A percentile compares a stretch with the other conserved stretches of the same genome.
These are phyloP conservation scores for Neopestalotiopsis sp. DNA, from an alignment of 2,329 filamentous ascomycete genomes.

Conservation along the genomic window DNA sequence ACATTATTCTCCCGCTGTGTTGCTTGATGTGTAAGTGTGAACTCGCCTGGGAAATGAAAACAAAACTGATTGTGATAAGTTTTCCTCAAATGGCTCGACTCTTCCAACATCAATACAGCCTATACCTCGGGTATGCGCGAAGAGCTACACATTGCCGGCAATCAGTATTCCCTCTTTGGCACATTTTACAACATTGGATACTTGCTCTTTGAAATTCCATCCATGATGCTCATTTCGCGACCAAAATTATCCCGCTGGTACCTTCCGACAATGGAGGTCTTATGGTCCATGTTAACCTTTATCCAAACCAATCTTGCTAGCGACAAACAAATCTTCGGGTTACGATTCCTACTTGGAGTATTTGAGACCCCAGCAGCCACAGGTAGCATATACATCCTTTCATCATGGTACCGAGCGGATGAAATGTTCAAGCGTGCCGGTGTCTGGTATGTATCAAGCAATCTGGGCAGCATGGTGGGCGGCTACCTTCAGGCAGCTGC, in stretches of 20 bases:
- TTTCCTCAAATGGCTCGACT: slow-evolving; percentile 33
- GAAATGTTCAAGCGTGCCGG: slow-evolving; percentile 52
- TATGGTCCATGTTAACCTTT: slow-evolving; percentile 27
- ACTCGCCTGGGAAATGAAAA: background rate
- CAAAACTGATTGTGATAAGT: slow-evolving; percentile 20
- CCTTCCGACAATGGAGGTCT: slow-evolving; percentile 25
- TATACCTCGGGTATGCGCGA: slow-evolving; percentile 21
- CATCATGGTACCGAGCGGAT: slow-evolving; percentile 36
- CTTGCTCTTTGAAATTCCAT: slow-evolving; percentile 26
- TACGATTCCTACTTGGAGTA: slow-evolving; percentile 35
- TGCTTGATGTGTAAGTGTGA: slow-evolving; percentile 38
- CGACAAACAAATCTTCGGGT: slow-evolving; percentile 31
- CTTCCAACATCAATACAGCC: slow-evolving; percentile 19
- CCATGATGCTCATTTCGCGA: slow-evolving; percentile 26
- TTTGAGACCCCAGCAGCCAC: slow-evolving; percentile 26
- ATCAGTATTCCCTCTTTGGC: slow-evolving; percentile 23
- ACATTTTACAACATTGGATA: slow-evolving; percentile 26
- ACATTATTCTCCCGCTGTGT: slow-evolving; percentile 41
- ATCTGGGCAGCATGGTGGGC: slow-evolving; percentile 53
- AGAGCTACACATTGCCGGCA: slow-evolving; percentile 16
- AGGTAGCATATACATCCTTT: slow-evolving; percentile 32
- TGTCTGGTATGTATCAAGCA: slow-evolving; percentile 53
- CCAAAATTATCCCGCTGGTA: slow-evolving; percentile 24
- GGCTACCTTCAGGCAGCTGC: slow-evolving; percentile 57
- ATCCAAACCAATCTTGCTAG: slow-evolving; percentile 25